Percentiles rank a stretch among this genome's conserved stretches.
These are phyloP conservation scores for Mycena polygramma DNA, from an alignment of 768 basidiomycete genomes.

Conservation along the genomic window DNA sequence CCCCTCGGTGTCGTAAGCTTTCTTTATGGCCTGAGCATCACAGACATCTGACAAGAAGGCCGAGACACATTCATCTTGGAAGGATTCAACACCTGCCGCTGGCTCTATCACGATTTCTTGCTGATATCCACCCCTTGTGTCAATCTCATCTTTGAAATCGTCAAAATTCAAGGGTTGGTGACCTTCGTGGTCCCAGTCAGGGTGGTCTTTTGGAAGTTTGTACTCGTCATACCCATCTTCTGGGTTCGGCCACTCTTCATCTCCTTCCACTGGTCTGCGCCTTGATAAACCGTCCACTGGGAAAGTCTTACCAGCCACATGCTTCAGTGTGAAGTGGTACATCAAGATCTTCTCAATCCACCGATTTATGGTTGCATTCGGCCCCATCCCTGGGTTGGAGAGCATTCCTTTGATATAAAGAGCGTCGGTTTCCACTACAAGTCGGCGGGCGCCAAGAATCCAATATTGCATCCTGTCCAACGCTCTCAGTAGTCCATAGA, in stretches of 20 bases:
- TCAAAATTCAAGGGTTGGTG: conserved; percentile 26
- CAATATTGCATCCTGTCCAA: conserved; percentile 35
- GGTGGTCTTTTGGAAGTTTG: neutral
- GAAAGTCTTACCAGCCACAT: neutral
- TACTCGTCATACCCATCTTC: neutral
- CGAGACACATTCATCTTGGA: no score
- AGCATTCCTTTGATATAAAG: conserved; percentile 37
- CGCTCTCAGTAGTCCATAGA: conserved; percentile 50
- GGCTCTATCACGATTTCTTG: neutral
- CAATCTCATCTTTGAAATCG: conserved; percentile 15
- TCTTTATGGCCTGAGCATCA: no score
- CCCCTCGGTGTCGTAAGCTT: no score
- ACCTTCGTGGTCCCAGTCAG: conserved; percentile 2
- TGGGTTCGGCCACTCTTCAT: conserved; percentile 12
- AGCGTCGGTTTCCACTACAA: conserved; percentile 34
- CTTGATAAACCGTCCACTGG: conserved; percentile 48
- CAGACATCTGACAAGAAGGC: no score
- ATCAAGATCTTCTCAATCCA: conserved; percentile 34
- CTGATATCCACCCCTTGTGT: conserved; percentile 16
- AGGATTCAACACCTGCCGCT: no score
- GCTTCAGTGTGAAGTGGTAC: neutral
- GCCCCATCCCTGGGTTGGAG: conserved; percentile 29
- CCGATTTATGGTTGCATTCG: conserved; percentile 37
- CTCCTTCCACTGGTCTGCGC: conserved; percentile 27
- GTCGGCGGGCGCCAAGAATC: conserved; percentile 41